Evolutionary conservation across 345 rosid genomes (phyloP).

Genomic region (Populus euphratica): DNA sequence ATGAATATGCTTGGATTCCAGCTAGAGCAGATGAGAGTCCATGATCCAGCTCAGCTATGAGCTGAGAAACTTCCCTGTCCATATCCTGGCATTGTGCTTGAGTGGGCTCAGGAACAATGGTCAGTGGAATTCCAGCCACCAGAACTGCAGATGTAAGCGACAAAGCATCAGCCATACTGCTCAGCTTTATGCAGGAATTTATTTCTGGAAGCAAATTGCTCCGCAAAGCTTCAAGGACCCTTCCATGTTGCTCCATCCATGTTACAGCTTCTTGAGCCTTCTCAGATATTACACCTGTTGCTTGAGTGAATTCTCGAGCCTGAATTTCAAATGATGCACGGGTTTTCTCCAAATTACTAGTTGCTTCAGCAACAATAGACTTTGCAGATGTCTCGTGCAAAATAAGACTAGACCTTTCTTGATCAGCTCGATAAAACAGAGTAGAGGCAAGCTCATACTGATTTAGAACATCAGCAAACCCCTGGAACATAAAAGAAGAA

Average conservation of each 20-base stretch:
- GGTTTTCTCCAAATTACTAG: slow-evolving; percentile 55
- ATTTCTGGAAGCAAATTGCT: slow-evolving; percentile 65
- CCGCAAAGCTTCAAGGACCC: slow-evolving; percentile 72
- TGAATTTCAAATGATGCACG: slow-evolving; percentile 63
- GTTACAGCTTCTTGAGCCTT: slow-evolving; percentile 81
- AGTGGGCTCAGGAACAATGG: slow-evolving; percentile 92
- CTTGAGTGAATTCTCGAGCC: slow-evolving; percentile 78
- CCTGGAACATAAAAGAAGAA: slow-evolving; percentile 49
- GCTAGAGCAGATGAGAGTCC: slow-evolving; percentile 63
- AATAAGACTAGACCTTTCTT: slow-evolving; percentile 69
- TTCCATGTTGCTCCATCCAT: slow-evolving; percentile 87
- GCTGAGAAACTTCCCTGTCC: slow-evolving; percentile 71
- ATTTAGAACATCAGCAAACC: slow-evolving; percentile 60
- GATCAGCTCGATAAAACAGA: slow-evolving; percentile 66
- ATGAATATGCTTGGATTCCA: slow-evolving; percentile 65
- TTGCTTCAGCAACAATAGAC: slow-evolving; percentile 76
- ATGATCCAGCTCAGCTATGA: slow-evolving; percentile 58
- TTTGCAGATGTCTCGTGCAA: slow-evolving; percentile 77
- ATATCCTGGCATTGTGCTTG: slow-evolving; percentile 76
- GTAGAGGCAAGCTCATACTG: slow-evolving; percentile 74
- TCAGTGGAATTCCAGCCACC: slow-evolving; percentile 73
- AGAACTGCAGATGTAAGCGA: slow-evolving; percentile 80
- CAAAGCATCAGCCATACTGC: slow-evolving; percentile 44
- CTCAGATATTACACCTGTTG: slow-evolving; percentile 59
- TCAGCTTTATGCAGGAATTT: slow-evolving; percentile 42